phyloP scores from a whole-genome alignment of 176 grass and related monocot species.

The Carex pumila region DNA sequence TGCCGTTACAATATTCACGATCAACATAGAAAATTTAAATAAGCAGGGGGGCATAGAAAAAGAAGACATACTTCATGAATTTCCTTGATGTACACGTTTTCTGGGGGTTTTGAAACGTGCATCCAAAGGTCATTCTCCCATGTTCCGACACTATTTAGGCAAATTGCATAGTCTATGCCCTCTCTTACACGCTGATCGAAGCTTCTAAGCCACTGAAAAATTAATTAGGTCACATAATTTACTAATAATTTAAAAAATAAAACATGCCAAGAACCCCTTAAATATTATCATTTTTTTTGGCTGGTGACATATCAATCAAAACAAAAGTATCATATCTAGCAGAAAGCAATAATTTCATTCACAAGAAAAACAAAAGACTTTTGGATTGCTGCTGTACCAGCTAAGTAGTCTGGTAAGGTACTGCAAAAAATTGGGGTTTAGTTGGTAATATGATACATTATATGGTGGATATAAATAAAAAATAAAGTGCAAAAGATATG shows the following conservation, averaged over 20 bases:
- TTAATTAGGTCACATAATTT: background rate
- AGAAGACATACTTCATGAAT: conserved; percentile 62
- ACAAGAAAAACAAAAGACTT: background rate
- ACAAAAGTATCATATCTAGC: background rate
- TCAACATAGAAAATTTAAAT: background rate
- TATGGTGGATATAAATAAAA: background rate
- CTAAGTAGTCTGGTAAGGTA: background rate
- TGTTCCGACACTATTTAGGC: conserved; percentile 90
- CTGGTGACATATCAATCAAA: background rate
- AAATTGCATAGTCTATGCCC: conserved; percentile 95
- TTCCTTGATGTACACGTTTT: conserved; percentile 93
- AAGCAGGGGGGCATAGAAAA: background rate
- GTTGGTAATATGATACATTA: background rate
- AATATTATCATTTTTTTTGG: background rate
- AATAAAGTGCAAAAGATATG: background rate
- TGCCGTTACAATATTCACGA: background rate
- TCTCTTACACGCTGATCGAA: conserved; percentile 93
- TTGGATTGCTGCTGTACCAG: background rate
- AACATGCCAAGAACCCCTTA: background rate
- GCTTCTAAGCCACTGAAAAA: conserved; percentile 86
- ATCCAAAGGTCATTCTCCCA: conserved; percentile 88
- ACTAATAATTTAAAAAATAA: background rate
- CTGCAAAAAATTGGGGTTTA: background rate
- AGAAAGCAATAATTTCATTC: background rate
- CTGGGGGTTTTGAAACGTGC: conserved; percentile 96